A percentile compares a stretch with the other conserved stretches of the same genome.
phyloP scores from a whole-genome alignment of 2,329 filamentous ascomycete genomes.

The Camillea tinctor region DNA sequence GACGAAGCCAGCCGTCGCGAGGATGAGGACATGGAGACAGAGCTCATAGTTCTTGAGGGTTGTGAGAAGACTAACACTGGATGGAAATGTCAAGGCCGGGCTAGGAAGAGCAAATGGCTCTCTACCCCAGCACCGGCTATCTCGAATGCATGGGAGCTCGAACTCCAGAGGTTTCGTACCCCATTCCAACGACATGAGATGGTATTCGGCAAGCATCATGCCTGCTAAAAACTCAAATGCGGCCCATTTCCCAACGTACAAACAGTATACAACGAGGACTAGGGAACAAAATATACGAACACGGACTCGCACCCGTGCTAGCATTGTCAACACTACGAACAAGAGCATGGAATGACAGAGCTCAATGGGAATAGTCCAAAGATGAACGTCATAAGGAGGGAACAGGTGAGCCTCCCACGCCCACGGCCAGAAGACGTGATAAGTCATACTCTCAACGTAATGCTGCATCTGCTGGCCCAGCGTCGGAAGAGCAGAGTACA shows the following conservation, averaged over 20 bases:
- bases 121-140: neutral
- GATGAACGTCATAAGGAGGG: conserved; percentile 40
- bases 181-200: conserved; percentile 34
- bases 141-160: neutral
- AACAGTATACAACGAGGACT: conserved; percentile 37
- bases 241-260: conserved; percentile 41
- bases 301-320: conserved; percentile 34
- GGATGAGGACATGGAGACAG: conserved; percentile 24
- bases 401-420: conserved; percentile 28
- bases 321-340: conserved; percentile 38
- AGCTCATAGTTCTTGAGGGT: neutral
- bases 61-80: neutral
- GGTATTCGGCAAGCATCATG: conserved; percentile 45
- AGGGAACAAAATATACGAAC: conserved; percentile 33
- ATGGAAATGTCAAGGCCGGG: conserved; percentile 1
- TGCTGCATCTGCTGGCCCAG: conserved; percentile 26
- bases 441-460: conserved; percentile 27
- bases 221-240: conserved; percentile 47
- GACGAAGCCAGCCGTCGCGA: conserved; percentile 35
- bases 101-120: neutral
- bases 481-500: conserved; percentile 10
- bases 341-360: conserved; percentile 45
- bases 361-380: conserved; percentile 51
- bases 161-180: neutral
- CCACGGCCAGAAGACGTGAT: conserved; percentile 27